A percentile compares a stretch with the other conserved stretches of the same genome.
These are phyloP conservation scores for Laguncularia racemosa DNA, from an alignment of 345 rosid species.

Conservation along the genomic window DNA sequence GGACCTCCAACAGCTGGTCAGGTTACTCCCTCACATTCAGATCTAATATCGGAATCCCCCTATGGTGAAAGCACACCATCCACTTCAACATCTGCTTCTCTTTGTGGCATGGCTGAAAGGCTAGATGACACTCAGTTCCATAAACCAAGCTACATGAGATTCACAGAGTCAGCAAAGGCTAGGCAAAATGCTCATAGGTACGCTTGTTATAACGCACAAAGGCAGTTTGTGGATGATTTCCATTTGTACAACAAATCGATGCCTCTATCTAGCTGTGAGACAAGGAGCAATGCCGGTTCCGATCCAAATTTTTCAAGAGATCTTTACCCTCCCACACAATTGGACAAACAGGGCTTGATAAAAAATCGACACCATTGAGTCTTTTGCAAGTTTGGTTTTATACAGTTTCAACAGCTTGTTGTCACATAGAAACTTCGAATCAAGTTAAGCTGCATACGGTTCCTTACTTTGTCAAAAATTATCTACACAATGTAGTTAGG, in stretches of 20 bases:
- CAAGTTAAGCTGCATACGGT: too few species aligned
- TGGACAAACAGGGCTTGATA: constrained; percentile 17
- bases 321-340: constrained; percentile 45
- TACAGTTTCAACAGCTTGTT: too few species aligned
- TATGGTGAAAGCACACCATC: constrained; percentile 44
- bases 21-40: constrained; percentile 28
- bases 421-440: too few species aligned
- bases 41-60: constrained; percentile 50
- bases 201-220: constrained; percentile 21
- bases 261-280: constrained; percentile 32
- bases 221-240: constrained; percentile 22
- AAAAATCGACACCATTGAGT: background rate
- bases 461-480: too few species aligned
- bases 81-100: constrained; percentile 52
- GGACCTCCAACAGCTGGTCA: constrained; percentile 36
- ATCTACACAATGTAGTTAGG: too few species aligned
- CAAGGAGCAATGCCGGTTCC: constrained; percentile 41
- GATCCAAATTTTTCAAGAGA: constrained; percentile 38
- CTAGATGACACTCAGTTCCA: constrained; percentile 35
- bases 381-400: too few species aligned
- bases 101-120: constrained; percentile 24
- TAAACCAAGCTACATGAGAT: constrained; percentile 76
- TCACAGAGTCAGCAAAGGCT: constrained; percentile 70
- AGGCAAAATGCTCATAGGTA: constrained; percentile 45
- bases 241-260: constrained; percentile 32